phyloP scores from a whole-genome alignment of 495 filamentous ascomycete species.

The Halenospora varia region DNA sequence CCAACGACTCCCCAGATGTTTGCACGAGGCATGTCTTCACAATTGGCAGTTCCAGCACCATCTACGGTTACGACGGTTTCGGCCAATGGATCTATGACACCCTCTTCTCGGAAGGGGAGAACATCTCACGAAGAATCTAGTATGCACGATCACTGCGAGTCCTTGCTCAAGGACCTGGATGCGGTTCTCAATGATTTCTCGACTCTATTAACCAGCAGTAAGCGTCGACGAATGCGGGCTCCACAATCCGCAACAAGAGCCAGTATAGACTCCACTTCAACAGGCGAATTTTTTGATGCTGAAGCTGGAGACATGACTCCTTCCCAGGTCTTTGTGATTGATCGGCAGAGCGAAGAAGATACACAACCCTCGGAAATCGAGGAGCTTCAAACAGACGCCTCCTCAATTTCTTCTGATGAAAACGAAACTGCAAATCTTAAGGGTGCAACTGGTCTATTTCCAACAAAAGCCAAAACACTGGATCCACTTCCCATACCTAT shows the following conservation, averaged over 20 bases:
- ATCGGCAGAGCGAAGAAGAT: conserved; percentile 58
- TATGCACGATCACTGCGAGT: conserved; percentile 74
- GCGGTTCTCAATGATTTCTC: conserved; percentile 78
- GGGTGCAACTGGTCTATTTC: conserved; percentile 57
- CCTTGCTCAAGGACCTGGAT: conserved; percentile 78
- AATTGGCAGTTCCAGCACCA: conserved; percentile 56
- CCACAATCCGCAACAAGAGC: conserved; percentile 52
- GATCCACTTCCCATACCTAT: conserved; percentile 69
- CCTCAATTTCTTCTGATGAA: conserved; percentile 56
- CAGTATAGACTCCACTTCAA: conserved; percentile 75
- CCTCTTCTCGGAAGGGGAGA: conserved; percentile 10
- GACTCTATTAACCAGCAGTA: conserved; percentile 67
- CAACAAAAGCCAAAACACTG: conserved; percentile 67
- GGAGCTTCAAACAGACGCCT: conserved; percentile 51
- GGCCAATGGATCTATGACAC: conserved; percentile 30
- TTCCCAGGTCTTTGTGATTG: conserved; percentile 74
- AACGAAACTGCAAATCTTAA: conserved; percentile 35
- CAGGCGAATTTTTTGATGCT: conserved; percentile 92
- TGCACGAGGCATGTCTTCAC: conserved; percentile 44
- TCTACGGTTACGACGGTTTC: conserved; percentile 31
- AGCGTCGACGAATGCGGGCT: conserved; percentile 62
- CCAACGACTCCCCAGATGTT: conserved; percentile 37
- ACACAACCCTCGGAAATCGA: conserved; percentile 47
- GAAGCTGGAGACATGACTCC: conserved; percentile 57
- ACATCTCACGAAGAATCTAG: conserved; percentile 41